phyloP scores from a whole-genome alignment of 768 basidiomycete genomes.

The Rubroboletus pulcherrimus region DNA sequence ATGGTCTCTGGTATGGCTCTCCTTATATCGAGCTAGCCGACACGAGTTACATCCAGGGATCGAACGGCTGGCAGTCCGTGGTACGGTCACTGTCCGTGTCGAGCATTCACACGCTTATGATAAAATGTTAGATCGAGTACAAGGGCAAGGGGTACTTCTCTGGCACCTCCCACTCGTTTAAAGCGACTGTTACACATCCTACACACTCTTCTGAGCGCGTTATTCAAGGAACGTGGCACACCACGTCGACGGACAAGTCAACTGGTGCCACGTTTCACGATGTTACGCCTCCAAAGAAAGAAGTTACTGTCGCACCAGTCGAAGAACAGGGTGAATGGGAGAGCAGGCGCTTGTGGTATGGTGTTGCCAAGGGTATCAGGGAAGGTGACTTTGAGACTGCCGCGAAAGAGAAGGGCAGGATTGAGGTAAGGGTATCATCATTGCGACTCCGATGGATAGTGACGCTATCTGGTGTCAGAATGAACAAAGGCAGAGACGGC shows the following conservation, averaged over 20 bases:
- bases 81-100: conserved; percentile 29
- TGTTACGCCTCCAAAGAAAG: conserved; percentile 68
- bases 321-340: conserved; percentile 79
- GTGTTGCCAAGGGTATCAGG: conserved; percentile 86
- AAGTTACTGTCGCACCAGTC: conserved; percentile 60
- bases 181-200: conserved; percentile 65
- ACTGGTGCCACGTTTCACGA: conserved; percentile 67
- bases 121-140: conserved; percentile 70
- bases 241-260: conserved; percentile 49
- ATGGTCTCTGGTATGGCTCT: conserved; percentile 87
- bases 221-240: conserved; percentile 81
- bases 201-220: conserved; percentile 44
- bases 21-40: conserved; percentile 92
- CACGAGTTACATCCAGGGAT: conserved; percentile 69
- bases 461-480: conserved; percentile 52
- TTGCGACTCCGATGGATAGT: neutral
- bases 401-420: conserved; percentile 79
- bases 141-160: conserved; percentile 95
- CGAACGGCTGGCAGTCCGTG: conserved; percentile 55
- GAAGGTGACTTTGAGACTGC: conserved; percentile 93
- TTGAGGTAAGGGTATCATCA: conserved; percentile 59
- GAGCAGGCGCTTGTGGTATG: conserved; percentile 78
- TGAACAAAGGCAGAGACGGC: conserved; percentile 84
- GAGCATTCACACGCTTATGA: conserved; percentile 31
- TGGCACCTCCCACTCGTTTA: conserved; percentile 91